Base-by-base conservation (phyloP, 345 rosid genomes). In the Rubroshorea leprosula region DNA sequence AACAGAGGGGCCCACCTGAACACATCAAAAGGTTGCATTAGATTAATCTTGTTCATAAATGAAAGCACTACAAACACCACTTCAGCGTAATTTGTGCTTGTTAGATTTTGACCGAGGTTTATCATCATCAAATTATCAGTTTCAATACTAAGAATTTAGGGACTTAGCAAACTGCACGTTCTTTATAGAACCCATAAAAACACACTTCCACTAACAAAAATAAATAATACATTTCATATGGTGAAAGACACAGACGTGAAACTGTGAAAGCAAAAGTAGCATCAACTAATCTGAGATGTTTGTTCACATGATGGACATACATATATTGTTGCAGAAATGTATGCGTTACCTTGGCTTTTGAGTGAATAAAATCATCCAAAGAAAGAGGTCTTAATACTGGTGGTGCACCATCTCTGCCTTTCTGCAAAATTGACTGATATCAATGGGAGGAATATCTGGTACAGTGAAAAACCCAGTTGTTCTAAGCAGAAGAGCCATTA, bases 1-100 rank as follows among this genome's bases (percentile, higher is more conserved):
- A 39, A 93, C 92, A 0, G 96, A 93, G 1, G 99, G 97, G 20
- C 97, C 96, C 19, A 90, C 99, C 99, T 93, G 62, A 19, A 1
- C 25, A 54, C 39, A 48, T 2, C 5, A 39, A 6, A 9, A 24
- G 10, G 23, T 13, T 44, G 47, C 17, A 16, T 44, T 44, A 1
- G 14, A 2, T 44, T 44, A 4, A 35, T 6, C 41, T 13, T 6
- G 14, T n/a, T 44, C 10, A 44, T 5, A 23, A 10, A 20, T 50
- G 26, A 50, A 35, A 35, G 41, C 41, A 35, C n/a, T 35, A 35
- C 41, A 10, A 1, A 3, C 8, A 3, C 31, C 8, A 3, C 31
- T 27, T 8, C 31, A 29, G n/a, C n/a, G n/a, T n/a, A n/a, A n/a
- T n/a, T n/a, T n/a, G n/a, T n/a, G n/a, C n/a, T n/a, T n/a, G n/a